Base-by-base conservation (phyloP, 1,139 yeast species). In the Taphrina flavorubra region DNA sequence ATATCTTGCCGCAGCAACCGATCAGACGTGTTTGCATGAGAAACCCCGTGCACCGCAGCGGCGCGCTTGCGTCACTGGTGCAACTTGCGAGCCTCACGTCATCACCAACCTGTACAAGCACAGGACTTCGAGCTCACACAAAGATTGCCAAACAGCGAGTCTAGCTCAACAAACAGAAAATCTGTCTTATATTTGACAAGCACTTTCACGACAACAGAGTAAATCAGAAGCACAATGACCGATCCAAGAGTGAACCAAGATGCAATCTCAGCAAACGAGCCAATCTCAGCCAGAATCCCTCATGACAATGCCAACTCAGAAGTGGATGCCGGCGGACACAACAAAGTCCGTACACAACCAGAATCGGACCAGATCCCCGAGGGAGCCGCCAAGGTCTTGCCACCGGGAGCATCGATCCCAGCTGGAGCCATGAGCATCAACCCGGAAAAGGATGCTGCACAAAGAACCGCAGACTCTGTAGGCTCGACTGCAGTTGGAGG, bases 311-410 rank as follows among this genome's bases (percentile, higher is more conserved):
- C 42, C 37, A 36, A 58, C 34, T 25, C 42, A 31, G 40, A 44
- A 20, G 51, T 44, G 8, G 40, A 44, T 10, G 51, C 37, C 31
- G 53, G 42, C 14, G 62, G 62, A 8, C 62, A 58, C 62, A 58
- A 58, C 42, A 58, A 58, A 16, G 62, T 58, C 39, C 62, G 62
- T 11, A 58, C 62, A 25, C 62, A 58, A 25, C 53, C 62, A 25
- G 42, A 37, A 6, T 58, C 62, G 13, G 53, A 58, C n/a, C 14
- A 11, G 16, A 58, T 58, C 7, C 62, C 62, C 6, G 62, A 44
- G 4, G 46, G 46, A 18, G 20, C 39, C 10, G 47, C 62, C 13
- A 58, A 58, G 53, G 62, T 58, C 10, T 40, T 58, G 20, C 51
- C 62, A 2, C 53, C 62, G 1, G 62, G 62, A 8, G 18, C 62